A percentile compares a stretch with the other conserved stretches of the same genome.
phyloP scores from a whole-genome alignment of 2,329 filamentous ascomycete genomes.

The Dactylellina leptospora region DNA sequence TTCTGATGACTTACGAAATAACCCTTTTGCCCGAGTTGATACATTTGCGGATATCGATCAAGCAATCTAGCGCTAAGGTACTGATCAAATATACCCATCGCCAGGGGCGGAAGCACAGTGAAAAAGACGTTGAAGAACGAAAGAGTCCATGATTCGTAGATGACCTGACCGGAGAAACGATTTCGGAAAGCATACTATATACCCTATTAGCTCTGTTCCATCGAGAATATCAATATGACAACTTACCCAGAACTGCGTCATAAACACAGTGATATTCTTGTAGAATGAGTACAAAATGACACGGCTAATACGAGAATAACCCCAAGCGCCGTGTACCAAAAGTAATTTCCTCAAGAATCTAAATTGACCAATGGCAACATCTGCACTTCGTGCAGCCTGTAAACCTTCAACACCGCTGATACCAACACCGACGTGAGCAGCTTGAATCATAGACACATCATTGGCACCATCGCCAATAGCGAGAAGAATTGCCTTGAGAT shows the following conservation, averaged over 20 bases:
- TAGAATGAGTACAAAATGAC: slow-evolving; percentile 99
- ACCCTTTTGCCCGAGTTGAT: slow-evolving; percentile 90
- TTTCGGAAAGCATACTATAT: slow-evolving; percentile 93
- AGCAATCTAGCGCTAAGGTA: slow-evolving; percentile 93
- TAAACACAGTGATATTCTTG: slow-evolving; percentile 98
- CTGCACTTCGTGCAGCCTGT: slow-evolving; percentile 92
- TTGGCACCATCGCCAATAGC: slow-evolving; percentile 98
- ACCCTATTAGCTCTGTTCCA: neutral
- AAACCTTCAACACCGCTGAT: slow-evolving; percentile 97
- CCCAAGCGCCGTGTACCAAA: slow-evolving; percentile 95
- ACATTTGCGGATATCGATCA: slow-evolving; percentile 95
- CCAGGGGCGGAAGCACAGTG: slow-evolving; percentile 90
- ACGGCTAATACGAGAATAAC: slow-evolving; percentile 95
- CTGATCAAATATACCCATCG: slow-evolving; percentile 95
- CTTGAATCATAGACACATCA: slow-evolving; percentile 99
- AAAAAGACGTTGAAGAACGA: slow-evolving; percentile 99
- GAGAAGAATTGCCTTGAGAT: slow-evolving; percentile 87
- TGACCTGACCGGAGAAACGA: slow-evolving; percentile 94
- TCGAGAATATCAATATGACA: slow-evolving; percentile 59
- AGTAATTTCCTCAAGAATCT: slow-evolving; percentile 91
- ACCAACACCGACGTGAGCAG: slow-evolving; percentile 95
- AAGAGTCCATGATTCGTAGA: slow-evolving; percentile 99
- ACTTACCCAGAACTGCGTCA: slow-evolving; percentile 99
- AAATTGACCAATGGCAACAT: slow-evolving; percentile 96
- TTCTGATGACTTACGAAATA: slow-evolving; percentile 67